Base-by-base conservation (phyloP, 1,284 basidiomycete genomes). In the Rhodotorula sp. region DNA sequence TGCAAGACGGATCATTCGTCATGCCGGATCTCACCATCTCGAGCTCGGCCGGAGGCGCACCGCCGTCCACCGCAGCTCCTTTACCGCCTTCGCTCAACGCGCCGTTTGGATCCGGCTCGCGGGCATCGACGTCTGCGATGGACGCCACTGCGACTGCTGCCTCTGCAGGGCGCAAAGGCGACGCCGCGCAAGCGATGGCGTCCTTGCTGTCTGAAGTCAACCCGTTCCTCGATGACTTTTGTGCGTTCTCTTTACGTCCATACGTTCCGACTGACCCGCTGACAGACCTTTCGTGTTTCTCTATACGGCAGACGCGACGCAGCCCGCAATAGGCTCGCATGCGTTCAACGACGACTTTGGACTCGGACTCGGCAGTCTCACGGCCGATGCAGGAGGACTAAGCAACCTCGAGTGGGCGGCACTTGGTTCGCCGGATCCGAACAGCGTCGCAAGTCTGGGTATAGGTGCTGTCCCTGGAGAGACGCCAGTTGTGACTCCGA, bases 331-430 rank as follows among this genome's bases (percentile, higher is more conserved):
- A 26, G 63, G 42, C 30, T 64, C 69, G 24, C 65, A 66, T 24
- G 62, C 48, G 1, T 67, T 64, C 57, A 66, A 70, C 62, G 69
- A 67, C 51, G 62, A 70, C 37, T 70, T 70, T 22, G 69, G 69
- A 1, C 62, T 70, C 14, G 55, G 60, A 4, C 55, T 55, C 1
- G 53, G 53, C 49, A 53, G 57, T 2, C 15, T 59, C n/a, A 44
- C 46, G 6, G 60, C 26, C 0, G 61, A 62, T 26, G 61, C 18
- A 10, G 37, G 15, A 3, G 20, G n/a, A 1, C 51, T 55, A 4
- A 12, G n/a, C 5, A 42, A 37, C 3, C 42, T 62, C 2, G 61
- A 62, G 5, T 62, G 61, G 61, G 20, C 15, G 10, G n/a, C 60
- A 10, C 26, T 29, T 17, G 51, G 60, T 4, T 22, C n/a, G 42